Base-by-base conservation (phyloP, 2,329 filamentous ascomycete genomes). In the Xylariaceae sp. region DNA sequence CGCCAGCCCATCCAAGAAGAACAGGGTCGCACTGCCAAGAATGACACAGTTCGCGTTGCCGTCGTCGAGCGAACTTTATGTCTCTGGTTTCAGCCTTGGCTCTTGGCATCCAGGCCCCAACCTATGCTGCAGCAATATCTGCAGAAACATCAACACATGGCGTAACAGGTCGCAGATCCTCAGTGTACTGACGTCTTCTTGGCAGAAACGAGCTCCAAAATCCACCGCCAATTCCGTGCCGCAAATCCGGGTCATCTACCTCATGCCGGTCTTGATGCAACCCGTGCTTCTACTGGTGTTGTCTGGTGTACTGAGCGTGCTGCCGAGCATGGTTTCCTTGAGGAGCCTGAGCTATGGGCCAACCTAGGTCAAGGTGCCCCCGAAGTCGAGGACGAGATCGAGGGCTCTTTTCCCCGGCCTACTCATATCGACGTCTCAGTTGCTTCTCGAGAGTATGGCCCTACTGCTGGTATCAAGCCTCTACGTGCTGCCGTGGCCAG, bases 281-380 rank as follows among this genome's bases (percentile, higher is more conserved):
- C 84, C 53, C 83, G 90, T 68, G 87, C 90, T 40, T 95, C 89
- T 14, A 97, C 92, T 12, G 92, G 92, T 70, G 92, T 96, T 4
- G 88, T 96, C 56, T 96, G 92, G 92, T 90, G 86, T 58, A 90
- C 86, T 3, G 88, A 94, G 72, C 86, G 89, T 60, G 91, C 91
- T 47, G 82, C 84, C 67, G 90, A 96, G 71, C 88, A 92, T 72
- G 92, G 92, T 61, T 96, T 87, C 74, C 74, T 83, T 44, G 91
- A 96, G 4, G 78, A 91, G 58, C 91, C 90, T 11, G 79, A 87
- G 2, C 72, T 77, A 56, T 96, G 92, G 92, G 90, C 92, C 51
- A 97, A 97, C 68, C 76, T 97, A 46, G 92, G 92, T 31, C 92
- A 96, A 73, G 91, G 91, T 60, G 91, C 91, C 14, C 91, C 91